phyloP scores from a whole-genome alignment of 305 asterid genomes.

The Euphrasia arctica region DNA sequence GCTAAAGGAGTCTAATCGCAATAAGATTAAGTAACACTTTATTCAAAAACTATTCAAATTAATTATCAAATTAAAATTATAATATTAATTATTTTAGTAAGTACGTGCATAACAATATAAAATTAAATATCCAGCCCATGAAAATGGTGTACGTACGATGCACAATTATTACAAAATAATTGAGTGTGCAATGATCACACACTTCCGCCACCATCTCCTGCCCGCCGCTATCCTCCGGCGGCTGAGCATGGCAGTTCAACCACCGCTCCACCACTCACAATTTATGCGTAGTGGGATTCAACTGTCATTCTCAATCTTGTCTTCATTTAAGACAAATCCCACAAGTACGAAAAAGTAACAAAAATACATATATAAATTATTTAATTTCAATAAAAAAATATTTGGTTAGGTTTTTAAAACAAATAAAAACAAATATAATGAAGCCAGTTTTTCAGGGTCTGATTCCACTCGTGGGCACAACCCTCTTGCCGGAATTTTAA shows the following conservation, averaged over 20 bases:
- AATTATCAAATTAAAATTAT: too few species aligned
- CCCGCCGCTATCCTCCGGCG: conserved; percentile 33
- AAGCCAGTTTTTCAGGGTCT: conserved; percentile 48
- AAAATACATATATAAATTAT: not conserved
- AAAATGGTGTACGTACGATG: not conserved
- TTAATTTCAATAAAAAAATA: not conserved
- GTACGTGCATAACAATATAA: too few species aligned
- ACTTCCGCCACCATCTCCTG: conserved; percentile 20
- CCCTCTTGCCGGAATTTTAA: conserved; percentile 38
- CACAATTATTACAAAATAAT: conserved; percentile 29
- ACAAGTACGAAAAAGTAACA: conserved; percentile 20
- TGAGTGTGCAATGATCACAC: conserved; percentile 18
- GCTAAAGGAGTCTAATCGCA: too few species aligned
- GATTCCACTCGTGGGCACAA: conserved; percentile 73
- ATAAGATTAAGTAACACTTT: too few species aligned
- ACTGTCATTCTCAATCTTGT: conserved; percentile 43
- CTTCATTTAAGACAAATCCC: conserved; percentile 41
- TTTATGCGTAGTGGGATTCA: conserved; percentile 46
- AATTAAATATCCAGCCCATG: not conserved
- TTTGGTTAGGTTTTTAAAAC: conserved; percentile 21
- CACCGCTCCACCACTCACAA: conserved; percentile 36
- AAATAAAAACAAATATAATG: too few species aligned
- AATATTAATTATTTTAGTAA: too few species aligned
- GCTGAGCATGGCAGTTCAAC: conserved; percentile 36
- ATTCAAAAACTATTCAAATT: too few species aligned